Evolutionary conservation across 108 stramenopile species (phyloP), one percentile per base, ranked within the genome.

Genomic region (Skeletonema marinoi): DNA sequence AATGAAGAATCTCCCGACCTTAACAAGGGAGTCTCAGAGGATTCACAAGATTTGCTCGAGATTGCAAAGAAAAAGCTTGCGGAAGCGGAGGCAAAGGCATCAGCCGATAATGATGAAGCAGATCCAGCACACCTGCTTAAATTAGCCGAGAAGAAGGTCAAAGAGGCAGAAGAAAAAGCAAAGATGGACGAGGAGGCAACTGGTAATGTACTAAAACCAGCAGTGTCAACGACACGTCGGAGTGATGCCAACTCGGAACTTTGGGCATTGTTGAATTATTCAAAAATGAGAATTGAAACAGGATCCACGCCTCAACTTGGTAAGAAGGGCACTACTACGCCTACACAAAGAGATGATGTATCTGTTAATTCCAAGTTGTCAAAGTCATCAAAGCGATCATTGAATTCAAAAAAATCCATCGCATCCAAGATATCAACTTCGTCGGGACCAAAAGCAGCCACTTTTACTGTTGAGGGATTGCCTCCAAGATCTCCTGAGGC

Each of bases 191-290:
- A 83, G 66, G 68, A 75, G 68, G 51, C 42, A n/a, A 82, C 72
- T 13, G 74, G 21, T 11, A 56, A 60, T 56, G 44, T 83, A 7
- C 2, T 78, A 0, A 83, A 83, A 51, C 78, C 78, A 9, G 64
- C 73, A 35, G 3, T 75, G 67, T 21, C 82, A 29, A 51, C 78
- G 14, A 59, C 59, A 71, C 70, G 78, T 1, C 63, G 59, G 38
- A 50, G 78, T 16, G 75, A 74, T 42, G 82, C 78, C 9, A 83
- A 83, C 66, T 59, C 73, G 4, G 82, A 83, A 60, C 66, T 83
- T 3, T 83, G 82, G 82, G 82, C 82, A 11, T 32, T 83, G 38
- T 62, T 83, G 51, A 79, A 78, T 70, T 83, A 83, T 60, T 83
- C 82, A 30, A 83, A 83, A 42, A 64, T 59, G 51, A 63, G 82